Base-by-base conservation (phyloP, 2,329 filamentous ascomycete genomes). In the Stromatinia cepivora region DNA sequence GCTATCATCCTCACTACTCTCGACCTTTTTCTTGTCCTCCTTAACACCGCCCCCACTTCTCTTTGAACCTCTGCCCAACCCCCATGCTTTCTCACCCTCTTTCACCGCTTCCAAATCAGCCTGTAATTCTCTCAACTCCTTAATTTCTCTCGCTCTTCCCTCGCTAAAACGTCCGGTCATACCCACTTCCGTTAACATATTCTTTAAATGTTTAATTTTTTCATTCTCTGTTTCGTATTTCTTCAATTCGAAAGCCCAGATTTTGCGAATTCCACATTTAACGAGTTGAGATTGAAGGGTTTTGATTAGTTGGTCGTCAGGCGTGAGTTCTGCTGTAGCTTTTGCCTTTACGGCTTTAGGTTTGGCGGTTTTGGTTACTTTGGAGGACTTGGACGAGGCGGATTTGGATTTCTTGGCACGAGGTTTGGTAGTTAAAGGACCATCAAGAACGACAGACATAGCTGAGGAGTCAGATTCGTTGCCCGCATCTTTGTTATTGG, bases 201-300 rank as follows among this genome's bases (percentile, higher is more conserved):
- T 82, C 77, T 88, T 92, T 10, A 99, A 84, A 78, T 97, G 92
- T 66, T 84, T 85, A 71, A 97, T 92, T 83, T 97, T 97, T 63
- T 88, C 92, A 71, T 88, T 90, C 34, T 94, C 91, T 68, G 89
- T 86, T 1, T 85, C 86, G 75, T 87, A 93, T 67, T 88, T 83
- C 78, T 92, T 92, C 39, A 99, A 85, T 80, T 97, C 93, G 72
- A 90, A 88, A 63, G 86, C 87, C 94, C 95, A 99, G 71, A 97
- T 87, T 78, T 97, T 98, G 66, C 93, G 90, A 68, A 97, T 88
- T 42, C 94, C 94, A 76, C 94, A 99, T 80, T 97, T 97, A 58
- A 90, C 81, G 9, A 99, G 86, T 80, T 94, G 93, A 11, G 88
- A 87, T 81, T 98, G 94, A 4, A 98, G 84, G 62, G 89, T 91